Base-by-base conservation (phyloP, 345 rosid species). In the Eucalyptus viminalis region DNA sequence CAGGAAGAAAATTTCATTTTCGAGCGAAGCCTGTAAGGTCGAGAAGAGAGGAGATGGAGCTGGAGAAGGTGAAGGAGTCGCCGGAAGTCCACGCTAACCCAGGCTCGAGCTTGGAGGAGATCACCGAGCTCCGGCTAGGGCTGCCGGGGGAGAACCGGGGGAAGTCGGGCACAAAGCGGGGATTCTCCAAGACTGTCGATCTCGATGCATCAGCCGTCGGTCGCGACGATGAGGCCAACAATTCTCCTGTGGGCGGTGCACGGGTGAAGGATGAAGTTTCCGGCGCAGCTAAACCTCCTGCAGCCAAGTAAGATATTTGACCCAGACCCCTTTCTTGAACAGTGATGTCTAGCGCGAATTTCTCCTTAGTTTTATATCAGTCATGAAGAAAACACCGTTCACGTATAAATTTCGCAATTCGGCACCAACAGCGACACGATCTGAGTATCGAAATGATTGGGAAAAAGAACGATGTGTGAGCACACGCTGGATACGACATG, bases 41-140 rank as follows among this genome's bases (percentile, higher is more conserved):
- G 45, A 86, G 53, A 60, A 3, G 87, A 34, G 45, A 76, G 45
- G 53, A 88, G 47, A 88, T 88, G 89, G 56, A 8, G 72, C 25
- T 25, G 43, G 89, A 80, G 51, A 72, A 80, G 43, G 45, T 8
- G 65, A 31, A 34, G 89, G 34, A 22, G 49, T 81, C 86, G 88
- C 91, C 91, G 90, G 95, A 92, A 87, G 89, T 89, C 37, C 91
- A 86, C 11, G 80, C 90, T 65, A 31, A 21, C 14, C 49, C 56
- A 21, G 89, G 17, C 14, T 89, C 93, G 92, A 92, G 89, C 83
- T 89, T 95, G 49, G 92, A 92, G 90, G 97, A 92, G 56, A 95
- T 76, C 85, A 76, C 95, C 11, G 96, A 93, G 90, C 90, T 96
- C 87, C 93, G 95, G 40, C 92, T 96, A 31, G 95, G 96, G 31